A percentile compares a stretch with the other conserved stretches of the same genome.
These are phyloP conservation scores for Camellia lanceoleosa DNA, from an alignment of 148 eudicot species.

Conservation along the genomic window DNA sequence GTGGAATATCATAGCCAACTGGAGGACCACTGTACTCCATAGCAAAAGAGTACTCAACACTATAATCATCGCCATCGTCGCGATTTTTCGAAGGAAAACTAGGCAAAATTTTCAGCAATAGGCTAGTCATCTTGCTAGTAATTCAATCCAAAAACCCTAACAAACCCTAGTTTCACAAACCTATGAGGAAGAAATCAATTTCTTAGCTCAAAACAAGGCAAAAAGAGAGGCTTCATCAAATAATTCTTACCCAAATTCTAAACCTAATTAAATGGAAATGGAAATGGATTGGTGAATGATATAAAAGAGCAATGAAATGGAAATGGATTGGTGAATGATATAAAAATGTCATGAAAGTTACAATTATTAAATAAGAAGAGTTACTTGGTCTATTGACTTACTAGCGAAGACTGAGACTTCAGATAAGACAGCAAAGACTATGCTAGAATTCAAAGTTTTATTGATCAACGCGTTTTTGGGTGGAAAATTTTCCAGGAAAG, in stretches of 20 bases:
- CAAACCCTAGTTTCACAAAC: neutral
- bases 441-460: neutral
- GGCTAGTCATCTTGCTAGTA: conserved; percentile 32
- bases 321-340: neutral
- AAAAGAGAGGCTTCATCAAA: neutral
- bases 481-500: neutral
- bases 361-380: neutral
- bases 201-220: neutral
- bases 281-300: no score
- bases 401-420: neutral
- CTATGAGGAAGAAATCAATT: neutral
- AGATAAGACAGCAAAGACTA: neutral
- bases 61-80: conserved; percentile 29
- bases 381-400: neutral
- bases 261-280: neutral
- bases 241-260: neutral
- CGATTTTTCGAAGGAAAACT: conserved; percentile 23
- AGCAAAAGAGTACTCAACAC: conserved; percentile 69
- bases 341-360: neutral
- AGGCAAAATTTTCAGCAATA: conserved; percentile 41
- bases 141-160: neutral
- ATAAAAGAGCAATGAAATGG: neutral
- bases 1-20: conserved; percentile 44
- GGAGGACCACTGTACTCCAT: conserved; percentile 76
- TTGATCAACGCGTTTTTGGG: conserved; percentile 15